phyloP scores from a whole-genome alignment of 2,329 filamentous ascomycete species.

The Exophiala xenobiotica region DNA sequence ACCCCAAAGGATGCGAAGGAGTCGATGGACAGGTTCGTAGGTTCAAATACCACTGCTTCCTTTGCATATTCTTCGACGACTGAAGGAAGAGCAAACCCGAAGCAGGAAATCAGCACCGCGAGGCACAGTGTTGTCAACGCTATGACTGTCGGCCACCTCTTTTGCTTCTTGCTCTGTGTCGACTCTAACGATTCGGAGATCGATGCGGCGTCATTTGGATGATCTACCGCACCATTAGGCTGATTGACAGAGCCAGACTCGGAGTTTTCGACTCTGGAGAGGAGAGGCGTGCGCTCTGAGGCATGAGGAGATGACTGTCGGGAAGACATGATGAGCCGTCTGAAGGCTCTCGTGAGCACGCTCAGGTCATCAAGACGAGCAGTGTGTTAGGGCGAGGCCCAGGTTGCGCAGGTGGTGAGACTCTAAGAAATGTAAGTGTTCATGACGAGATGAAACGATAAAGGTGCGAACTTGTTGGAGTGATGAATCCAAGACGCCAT shows the following conservation, averaged over 20 bases:
- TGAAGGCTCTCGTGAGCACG: background rate
- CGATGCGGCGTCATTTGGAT: constrained; percentile 27
- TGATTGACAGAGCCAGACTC: constrained; percentile 31
- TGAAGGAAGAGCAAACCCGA: constrained; percentile 79
- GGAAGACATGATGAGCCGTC: constrained; percentile 25
- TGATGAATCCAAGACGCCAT: background rate
- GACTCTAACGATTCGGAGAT: constrained; percentile 29
- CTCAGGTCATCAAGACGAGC: background rate
- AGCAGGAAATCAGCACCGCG: constrained; percentile 64
- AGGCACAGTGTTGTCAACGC: constrained; percentile 67
- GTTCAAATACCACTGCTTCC: constrained; percentile 76
- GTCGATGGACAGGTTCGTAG: constrained; percentile 80
- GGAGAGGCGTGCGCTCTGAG: constrained; percentile 46
- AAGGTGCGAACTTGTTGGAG: background rate
- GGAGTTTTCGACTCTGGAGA: constrained; percentile 37
- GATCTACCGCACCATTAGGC: constrained; percentile 28
- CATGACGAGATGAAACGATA: background rate
- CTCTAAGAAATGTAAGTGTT: background rate
- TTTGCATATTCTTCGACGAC: constrained; percentile 83
- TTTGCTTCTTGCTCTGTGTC: constrained; percentile 33
- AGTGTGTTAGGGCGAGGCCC: background rate
- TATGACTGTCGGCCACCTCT: constrained; percentile 75
- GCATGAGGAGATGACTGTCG: constrained; percentile 36
- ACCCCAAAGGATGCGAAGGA: constrained; percentile 79
- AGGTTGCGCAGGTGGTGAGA: background rate